Evolutionary conservation across 2,329 filamentous ascomycete genomes (phyloP).

Genomic region (Teratosphaeria pseudoeucalypti): DNA sequence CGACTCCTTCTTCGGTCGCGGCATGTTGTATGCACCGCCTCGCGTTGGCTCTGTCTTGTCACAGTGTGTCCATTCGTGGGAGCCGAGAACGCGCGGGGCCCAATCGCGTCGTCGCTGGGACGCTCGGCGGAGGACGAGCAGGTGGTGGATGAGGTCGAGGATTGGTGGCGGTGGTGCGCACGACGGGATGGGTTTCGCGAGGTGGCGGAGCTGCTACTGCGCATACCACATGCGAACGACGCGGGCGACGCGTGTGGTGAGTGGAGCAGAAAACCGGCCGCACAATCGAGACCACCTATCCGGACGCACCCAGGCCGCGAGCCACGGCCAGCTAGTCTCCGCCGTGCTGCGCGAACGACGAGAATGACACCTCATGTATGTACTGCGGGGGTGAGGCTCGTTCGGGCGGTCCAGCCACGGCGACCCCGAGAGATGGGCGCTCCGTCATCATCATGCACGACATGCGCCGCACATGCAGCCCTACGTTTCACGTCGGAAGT

Average conservation of each 20-base stretch:
- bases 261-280: too few species aligned
- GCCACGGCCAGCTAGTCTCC: neutral
- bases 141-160: neutral
- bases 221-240: neutral
- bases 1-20: constrained; percentile 54
- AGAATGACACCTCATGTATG: too few species aligned
- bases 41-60: neutral
- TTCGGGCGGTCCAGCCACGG: neutral
- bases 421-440: neutral
- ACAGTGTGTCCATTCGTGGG: neutral
- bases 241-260: neutral
- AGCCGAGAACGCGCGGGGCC: neutral
- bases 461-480: neutral
- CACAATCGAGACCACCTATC: neutral
- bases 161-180: neutral
- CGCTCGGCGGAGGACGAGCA: too few species aligned
- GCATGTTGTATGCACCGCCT: constrained; percentile 36
- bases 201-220: neutral
- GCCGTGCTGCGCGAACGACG: neutral
- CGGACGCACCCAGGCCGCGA: neutral
- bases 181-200: neutral
- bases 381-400: neutral
- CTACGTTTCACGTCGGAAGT: neutral
- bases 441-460: neutral
- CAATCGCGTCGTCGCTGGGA: too few species aligned